Percentiles rank a stretch among this genome's conserved stretches.
These are phyloP conservation scores for Teunomyces cretensis DNA, from an alignment of 805 yeast genomes.

Conservation along the genomic window DNA sequence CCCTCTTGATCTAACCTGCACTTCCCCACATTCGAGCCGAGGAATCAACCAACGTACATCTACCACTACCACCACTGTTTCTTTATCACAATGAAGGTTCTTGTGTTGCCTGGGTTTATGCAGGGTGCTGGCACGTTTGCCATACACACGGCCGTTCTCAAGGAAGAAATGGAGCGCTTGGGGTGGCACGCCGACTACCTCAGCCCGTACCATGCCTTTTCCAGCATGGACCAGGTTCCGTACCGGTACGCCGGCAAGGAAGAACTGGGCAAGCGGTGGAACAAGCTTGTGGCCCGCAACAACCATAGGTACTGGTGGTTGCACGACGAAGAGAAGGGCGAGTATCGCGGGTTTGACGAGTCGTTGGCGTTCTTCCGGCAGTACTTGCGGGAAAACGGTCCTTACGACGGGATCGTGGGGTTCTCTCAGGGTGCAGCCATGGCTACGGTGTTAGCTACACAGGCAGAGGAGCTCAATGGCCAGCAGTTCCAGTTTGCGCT, in stretches of 20 bases:
- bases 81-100: neutral
- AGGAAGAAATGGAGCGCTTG: neutral
- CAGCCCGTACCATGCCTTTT: neutral
- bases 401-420: slow-evolving; percentile 43
- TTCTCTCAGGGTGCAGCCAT: slow-evolving; percentile 46
- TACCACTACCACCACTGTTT: neutral
- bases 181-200: neutral
- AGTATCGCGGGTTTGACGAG: slow-evolving; percentile 28
- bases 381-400: slow-evolving; percentile 36
- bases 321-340: slow-evolving; percentile 18
- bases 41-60: neutral
- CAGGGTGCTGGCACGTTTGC: slow-evolving; percentile 1
- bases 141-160: neutral
- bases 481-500: slow-evolving; percentile 28
- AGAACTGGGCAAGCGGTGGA: slow-evolving; percentile 32
- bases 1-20: too few relatives aligned
- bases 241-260: slow-evolving; percentile 23
- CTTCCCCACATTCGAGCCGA: too few relatives aligned
- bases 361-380: slow-evolving; percentile 24
- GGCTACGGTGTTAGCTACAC: slow-evolving; percentile 29
- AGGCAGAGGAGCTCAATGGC: slow-evolving; percentile 17
- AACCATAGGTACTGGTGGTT: slow-evolving; percentile 39
- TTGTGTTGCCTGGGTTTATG: slow-evolving; percentile 1
- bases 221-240: slow-evolving; percentile 22
- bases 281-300: slow-evolving; percentile 23